These are phyloP conservation scores for Aspergillus biplanus DNA, from an alignment of 495 filamentous ascomycete species.

Conservation along the genomic window DNA sequence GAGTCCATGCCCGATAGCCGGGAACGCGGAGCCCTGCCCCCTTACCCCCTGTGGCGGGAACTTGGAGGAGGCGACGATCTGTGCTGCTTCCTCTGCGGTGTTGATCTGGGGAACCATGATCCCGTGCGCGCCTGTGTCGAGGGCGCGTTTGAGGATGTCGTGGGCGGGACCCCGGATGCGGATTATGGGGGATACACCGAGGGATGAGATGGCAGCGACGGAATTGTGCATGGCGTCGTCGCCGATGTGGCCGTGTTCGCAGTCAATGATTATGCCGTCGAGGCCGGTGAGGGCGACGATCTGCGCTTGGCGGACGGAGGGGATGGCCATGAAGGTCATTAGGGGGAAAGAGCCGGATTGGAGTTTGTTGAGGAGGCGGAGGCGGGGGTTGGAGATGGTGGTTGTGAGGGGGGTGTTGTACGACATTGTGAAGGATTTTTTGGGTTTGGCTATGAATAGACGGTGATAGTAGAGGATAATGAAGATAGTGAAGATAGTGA, in stretches of 20 bases:
- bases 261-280: conserved; percentile 28
- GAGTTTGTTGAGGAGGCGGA: conserved; percentile 42
- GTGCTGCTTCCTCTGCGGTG: conserved; percentile 16
- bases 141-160: conserved; percentile 76
- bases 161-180: conserved; percentile 66
- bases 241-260: conserved; percentile 72
- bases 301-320: conserved; percentile 40
- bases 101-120: conserved; percentile 43
- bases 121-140: conserved; percentile 72
- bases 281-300: conserved; percentile 43
- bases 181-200: conserved; percentile 68
- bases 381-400: conserved; percentile 36
- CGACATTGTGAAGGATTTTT: conserved; percentile 24
- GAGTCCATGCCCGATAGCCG: conserved; percentile 40
- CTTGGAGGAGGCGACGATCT: conserved; percentile 62
- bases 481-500: not conserved
- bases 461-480: not conserved
- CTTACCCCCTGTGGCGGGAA: conserved; percentile 67
- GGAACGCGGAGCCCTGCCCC: conserved; percentile 62
- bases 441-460: not conserved
- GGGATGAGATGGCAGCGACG: conserved; percentile 60
- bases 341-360: conserved; percentile 35
- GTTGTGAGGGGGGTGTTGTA: conserved; percentile 40
- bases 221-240: conserved; percentile 31
- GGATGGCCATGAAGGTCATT: conserved; percentile 45